Evolutionary conservation across 345 rosid species (phyloP).

Genomic region (Corymbia maculata): DNA sequence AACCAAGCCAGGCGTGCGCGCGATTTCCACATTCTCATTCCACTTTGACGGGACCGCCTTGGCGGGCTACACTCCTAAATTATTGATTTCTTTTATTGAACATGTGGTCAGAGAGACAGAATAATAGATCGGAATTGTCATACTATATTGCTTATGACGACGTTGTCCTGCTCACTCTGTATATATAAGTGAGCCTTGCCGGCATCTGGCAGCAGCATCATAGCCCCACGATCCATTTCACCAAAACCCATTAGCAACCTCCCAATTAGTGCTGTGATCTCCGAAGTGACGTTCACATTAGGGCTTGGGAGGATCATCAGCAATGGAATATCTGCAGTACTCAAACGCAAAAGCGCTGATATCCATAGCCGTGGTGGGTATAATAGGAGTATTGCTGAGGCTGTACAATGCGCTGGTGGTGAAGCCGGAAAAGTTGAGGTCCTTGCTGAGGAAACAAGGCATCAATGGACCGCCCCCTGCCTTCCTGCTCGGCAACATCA

Average conservation of each 20-base stretch:
- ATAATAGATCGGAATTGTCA: background rate
- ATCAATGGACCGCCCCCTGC: slow-evolving; percentile 25
- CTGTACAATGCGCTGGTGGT: slow-evolving; percentile 11
- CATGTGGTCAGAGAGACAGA: background rate
- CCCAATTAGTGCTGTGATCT: background rate
- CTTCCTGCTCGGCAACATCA: slow-evolving; percentile 29
- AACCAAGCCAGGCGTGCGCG: background rate
- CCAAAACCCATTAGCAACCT: background rate
- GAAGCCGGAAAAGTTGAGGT: slow-evolving; percentile 24
- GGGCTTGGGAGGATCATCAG: background rate
- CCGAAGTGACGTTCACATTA: background rate
- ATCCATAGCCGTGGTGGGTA: background rate
- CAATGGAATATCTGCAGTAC: background rate
- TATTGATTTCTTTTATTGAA: background rate
- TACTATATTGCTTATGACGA: background rate
- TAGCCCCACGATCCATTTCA: background rate
- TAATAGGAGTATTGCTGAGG: slow-evolving; percentile 2
- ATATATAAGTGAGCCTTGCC: background rate
- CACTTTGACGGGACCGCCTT: background rate
- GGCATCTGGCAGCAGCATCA: background rate
- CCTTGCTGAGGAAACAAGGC: slow-evolving; percentile 21
- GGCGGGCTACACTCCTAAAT: background rate
- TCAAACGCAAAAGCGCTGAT: background rate
- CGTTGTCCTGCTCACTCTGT: background rate
- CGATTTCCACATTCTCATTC: background rate